phyloP scores from a whole-genome alignment of 2,329 filamentous ascomycete genomes.

The Aureobasidium sp. region DNA sequence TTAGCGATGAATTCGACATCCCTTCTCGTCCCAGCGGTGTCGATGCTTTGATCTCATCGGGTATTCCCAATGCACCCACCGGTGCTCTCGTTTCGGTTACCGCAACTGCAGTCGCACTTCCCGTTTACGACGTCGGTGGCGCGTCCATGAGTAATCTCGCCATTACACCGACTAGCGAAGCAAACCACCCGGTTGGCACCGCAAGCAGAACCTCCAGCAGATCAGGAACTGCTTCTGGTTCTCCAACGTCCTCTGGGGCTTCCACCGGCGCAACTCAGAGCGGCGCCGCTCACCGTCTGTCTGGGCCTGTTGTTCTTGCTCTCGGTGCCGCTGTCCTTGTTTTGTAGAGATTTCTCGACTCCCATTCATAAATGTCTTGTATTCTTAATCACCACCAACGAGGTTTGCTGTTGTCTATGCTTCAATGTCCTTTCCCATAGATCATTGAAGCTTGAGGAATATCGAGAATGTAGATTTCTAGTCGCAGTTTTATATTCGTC shows the following conservation, averaged over 20 bases:
- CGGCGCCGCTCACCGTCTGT: conserved; percentile 14
- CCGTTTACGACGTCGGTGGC: conserved; percentile 52
- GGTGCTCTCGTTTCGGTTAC: conserved; percentile 53
- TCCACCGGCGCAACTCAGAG: conserved; percentile 4
- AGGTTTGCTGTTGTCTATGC: background rate
- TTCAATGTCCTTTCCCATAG: background rate
- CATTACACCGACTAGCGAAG: conserved; percentile 48
- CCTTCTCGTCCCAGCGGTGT: conserved; percentile 62
- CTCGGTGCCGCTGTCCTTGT: conserved; percentile 14
- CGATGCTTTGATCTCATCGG: conserved; percentile 66
- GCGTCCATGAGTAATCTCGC: conserved; percentile 55
- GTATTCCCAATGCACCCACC: conserved; percentile 56
- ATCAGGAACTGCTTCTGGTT: background rate
- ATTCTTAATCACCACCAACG: background rate
- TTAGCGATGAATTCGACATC: conserved; percentile 73
- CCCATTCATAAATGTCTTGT: background rate
- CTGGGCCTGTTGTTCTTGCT: conserved; percentile 13
- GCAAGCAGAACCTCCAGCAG: conserved; percentile 19
- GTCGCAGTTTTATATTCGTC: background rate
- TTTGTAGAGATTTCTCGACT: background rate
- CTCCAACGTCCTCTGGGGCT: background rate
- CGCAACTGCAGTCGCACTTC: conserved; percentile 48
- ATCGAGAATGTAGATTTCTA: background rate
- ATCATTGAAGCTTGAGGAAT: background rate
- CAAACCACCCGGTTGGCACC: conserved; percentile 49